phyloP scores from a whole-genome alignment of 2,329 filamentous ascomycete genomes.

The Verticillium zaregamsianum region DNA sequence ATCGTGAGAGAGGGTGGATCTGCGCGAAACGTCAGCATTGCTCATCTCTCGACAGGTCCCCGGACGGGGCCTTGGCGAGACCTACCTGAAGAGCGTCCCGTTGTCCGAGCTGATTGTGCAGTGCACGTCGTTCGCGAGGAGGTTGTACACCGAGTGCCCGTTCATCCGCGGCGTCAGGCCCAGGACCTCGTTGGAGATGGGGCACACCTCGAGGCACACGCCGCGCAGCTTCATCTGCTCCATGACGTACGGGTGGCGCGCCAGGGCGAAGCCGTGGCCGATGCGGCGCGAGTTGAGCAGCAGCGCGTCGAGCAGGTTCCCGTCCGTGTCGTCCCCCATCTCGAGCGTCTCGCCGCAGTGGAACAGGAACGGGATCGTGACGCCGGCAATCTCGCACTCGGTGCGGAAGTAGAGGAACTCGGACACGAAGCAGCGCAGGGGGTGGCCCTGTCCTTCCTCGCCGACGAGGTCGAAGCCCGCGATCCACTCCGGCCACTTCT shows the following conservation, averaged over 20 bases:
- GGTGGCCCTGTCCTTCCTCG: constrained; percentile 58
- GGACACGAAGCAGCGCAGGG: constrained; percentile 50
- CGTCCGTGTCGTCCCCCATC: constrained; percentile 58
- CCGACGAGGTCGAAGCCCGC: constrained; percentile 70
- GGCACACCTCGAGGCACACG: constrained; percentile 72
- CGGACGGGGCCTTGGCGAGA: background rate
- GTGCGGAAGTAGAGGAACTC: constrained; percentile 54
- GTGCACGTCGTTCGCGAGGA: constrained; percentile 68
- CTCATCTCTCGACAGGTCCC: background rate
- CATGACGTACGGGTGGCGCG: constrained; percentile 64
- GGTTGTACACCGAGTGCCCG: constrained; percentile 62
- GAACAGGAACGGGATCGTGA: constrained; percentile 69
- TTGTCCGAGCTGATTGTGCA: constrained; percentile 75
- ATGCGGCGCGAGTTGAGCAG: constrained; percentile 64
- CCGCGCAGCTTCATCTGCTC: constrained; percentile 57
- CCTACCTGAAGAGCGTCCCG: constrained; percentile 65
- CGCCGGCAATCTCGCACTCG: constrained; percentile 38
- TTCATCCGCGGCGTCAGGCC: constrained; percentile 62
- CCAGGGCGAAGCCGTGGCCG: constrained; percentile 68
- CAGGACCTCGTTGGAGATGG: constrained; percentile 72
- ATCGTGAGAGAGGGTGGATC: constrained; percentile 68
- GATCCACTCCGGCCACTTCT: constrained; percentile 51
- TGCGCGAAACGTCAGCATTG: constrained; percentile 22
- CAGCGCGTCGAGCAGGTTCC: constrained; percentile 66
- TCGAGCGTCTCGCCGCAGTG: constrained; percentile 75